phyloP scores from a whole-genome alignment of 495 filamentous ascomycete species.

The Paragyromitra xinjiangensis region DNA sequence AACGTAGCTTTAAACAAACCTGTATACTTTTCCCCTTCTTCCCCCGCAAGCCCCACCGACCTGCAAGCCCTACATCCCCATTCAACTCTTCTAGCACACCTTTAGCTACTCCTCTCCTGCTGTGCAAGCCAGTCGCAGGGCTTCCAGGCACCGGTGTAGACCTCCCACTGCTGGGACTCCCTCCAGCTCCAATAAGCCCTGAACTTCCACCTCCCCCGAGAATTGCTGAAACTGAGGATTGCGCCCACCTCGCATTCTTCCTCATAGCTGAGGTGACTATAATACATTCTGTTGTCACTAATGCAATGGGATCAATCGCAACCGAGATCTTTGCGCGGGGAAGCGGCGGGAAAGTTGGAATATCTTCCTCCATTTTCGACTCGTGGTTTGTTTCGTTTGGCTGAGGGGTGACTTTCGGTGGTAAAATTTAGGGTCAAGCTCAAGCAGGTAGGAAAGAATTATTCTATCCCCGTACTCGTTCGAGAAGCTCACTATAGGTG shows the following conservation, averaged over 20 bases:
- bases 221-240: constrained; percentile 96
- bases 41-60: constrained; percentile 87
- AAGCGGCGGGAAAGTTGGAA: constrained; percentile 29
- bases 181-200: constrained; percentile 58
- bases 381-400: constrained; percentile 5
- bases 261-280: constrained; percentile 97
- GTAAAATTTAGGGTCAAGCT: constrained; percentile 7
- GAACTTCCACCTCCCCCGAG: constrained; percentile 77
- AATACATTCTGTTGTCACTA: constrained; percentile 99
- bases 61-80: constrained; percentile 62
- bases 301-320: constrained; percentile 89
- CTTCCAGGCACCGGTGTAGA: constrained; percentile 55
- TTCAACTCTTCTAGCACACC: constrained; percentile 53
- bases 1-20: constrained; percentile 37
- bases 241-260: constrained; percentile 95
- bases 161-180: constrained; percentile 56
- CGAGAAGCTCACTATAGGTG: constrained; percentile 26
- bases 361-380: constrained; percentile 47
- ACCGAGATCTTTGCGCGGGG: constrained; percentile 64
- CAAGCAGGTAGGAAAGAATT: constrained; percentile 1
- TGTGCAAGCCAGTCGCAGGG: constrained; percentile 51
- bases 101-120: constrained; percentile 59
- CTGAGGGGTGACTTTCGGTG: constrained; percentile 23
- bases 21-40: constrained; percentile 99
- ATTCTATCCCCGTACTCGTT: constrained; percentile 1